Evolutionary conservation across 78 protist species (phyloP).

Genomic region (Planoprotostelium fungivorum): DNA sequence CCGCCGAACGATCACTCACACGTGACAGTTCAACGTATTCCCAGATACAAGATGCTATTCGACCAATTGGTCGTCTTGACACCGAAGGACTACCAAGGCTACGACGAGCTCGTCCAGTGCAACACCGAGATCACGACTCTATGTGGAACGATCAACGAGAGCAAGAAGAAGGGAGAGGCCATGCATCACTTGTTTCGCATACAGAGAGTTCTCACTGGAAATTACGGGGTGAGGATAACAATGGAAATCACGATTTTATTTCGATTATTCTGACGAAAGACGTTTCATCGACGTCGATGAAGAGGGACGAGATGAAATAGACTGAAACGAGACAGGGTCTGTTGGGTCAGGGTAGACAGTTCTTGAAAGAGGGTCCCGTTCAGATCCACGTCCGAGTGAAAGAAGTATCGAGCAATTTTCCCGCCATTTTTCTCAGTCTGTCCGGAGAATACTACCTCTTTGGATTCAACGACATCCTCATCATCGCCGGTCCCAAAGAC

Average conservation of each 20-base stretch:
- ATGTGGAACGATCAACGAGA: not conserved
- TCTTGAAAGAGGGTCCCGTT: not conserved
- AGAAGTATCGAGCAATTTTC: not conserved
- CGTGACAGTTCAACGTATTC: not conserved
- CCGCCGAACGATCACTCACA: not conserved
- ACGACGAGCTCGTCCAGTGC: not conserved
- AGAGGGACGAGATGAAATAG: not conserved
- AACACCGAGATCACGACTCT: not conserved
- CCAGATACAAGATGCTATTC: not conserved
- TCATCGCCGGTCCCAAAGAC: not conserved
- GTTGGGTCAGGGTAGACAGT: not conserved
- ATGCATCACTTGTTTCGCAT: not conserved
- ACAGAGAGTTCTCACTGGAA: not conserved
- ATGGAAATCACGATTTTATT: not conserved
- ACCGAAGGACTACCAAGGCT: not conserved
- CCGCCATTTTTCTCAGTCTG: not conserved
- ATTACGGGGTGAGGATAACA: not conserved
- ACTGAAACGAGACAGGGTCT: not conserved
- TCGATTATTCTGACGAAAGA: too few species aligned
- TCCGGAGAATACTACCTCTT: not conserved
- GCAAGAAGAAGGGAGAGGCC: not conserved
- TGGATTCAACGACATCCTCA: not conserved
- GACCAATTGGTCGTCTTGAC: not conserved
- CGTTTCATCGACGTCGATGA: not conserved
- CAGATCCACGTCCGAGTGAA: not conserved